A percentile compares a stretch with the other conserved stretches of the same genome.
Conservation (phyloP, 2,329 filamentous ascomycete species). For the Cylindrodendrum hubeiense region DNA sequence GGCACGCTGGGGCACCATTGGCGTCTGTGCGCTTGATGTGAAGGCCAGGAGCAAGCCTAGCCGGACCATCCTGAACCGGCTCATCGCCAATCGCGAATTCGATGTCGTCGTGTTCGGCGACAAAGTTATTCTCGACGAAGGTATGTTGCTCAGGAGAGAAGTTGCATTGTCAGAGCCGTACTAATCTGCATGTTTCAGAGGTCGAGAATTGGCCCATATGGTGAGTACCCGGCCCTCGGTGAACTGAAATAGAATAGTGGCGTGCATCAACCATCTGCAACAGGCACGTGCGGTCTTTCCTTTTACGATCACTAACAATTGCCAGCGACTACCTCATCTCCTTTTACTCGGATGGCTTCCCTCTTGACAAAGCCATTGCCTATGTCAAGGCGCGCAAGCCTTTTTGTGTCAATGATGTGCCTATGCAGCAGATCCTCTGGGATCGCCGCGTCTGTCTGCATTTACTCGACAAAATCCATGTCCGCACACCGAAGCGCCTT, state of each 20-base stretch:
- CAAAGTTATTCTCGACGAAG: conserved; percentile 97
- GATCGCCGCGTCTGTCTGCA: conserved; percentile 90
- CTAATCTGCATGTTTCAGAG: conserved; percentile 58
- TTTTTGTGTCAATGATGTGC: conserved; percentile 96
- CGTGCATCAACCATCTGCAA: conserved; percentile 40
- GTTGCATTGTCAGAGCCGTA: conserved; percentile 11
- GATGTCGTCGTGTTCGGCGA: conserved; percentile 98
- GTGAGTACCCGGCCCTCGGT: conserved; percentile 58
- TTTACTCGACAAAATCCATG: conserved; percentile 88
- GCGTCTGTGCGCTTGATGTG: conserved; percentile 93
- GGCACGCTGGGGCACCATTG: conserved; percentile 77
- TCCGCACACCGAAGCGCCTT: conserved; percentile 88
- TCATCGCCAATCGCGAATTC: conserved; percentile 92
- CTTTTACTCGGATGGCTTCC: conserved; percentile 98
- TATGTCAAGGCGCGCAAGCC: conserved; percentile 94
- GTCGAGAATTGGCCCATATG: conserved; percentile 97
- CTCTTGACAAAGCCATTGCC: conserved; percentile 94
- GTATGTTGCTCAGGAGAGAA: conserved; percentile 52
- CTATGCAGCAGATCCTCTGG: conserved; percentile 98
- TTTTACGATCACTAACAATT: conserved; percentile 35
- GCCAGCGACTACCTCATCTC: conserved; percentile 92
- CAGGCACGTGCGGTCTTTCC: conserved; percentile 43
- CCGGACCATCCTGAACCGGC: conserved; percentile 91
- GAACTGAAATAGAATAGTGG: conserved; percentile 50
- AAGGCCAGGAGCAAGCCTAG: conserved; percentile 98